Conservation (phyloP, 257 asterid genomes). For the Solanum stenotomum region DNA sequence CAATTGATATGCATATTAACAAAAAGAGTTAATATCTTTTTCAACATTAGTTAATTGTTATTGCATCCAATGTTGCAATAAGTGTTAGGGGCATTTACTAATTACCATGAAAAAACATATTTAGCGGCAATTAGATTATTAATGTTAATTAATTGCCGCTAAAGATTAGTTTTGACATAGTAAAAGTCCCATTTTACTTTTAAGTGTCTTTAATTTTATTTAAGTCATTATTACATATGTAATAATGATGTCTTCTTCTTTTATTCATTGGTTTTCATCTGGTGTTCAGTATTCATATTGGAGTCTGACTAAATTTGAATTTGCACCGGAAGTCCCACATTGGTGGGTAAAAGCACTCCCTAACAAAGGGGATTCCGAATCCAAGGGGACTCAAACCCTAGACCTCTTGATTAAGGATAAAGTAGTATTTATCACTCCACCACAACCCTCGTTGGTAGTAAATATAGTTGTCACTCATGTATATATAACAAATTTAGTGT, state of each 20-base stretch:
- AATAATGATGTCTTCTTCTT: background rate
- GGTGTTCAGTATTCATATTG: rapidly evolving
- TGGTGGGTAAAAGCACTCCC: background rate
- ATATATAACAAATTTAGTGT: background rate
- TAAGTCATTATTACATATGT: background rate
- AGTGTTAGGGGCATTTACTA: no score
- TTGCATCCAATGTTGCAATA: no score
- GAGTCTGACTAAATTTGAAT: no score
- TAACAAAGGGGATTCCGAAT: background rate
- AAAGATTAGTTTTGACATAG: background rate
- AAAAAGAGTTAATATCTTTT: no score
- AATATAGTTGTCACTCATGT: background rate
- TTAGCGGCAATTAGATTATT: no score
- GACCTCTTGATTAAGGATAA: background rate
- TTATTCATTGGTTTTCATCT: background rate
- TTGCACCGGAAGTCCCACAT: background rate
- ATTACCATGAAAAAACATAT: background rate
- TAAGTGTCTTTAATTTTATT: no score
- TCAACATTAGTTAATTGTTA: no score
- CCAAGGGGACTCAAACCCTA: no score
- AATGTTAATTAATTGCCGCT: background rate
- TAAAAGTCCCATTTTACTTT: background rate
- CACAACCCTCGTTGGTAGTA: background rate
- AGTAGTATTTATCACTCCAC: background rate
- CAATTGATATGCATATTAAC: no score